These are phyloP conservation scores for Drosera capensis DNA, from an alignment of 148 eudicot genomes.

Conservation along the genomic window DNA sequence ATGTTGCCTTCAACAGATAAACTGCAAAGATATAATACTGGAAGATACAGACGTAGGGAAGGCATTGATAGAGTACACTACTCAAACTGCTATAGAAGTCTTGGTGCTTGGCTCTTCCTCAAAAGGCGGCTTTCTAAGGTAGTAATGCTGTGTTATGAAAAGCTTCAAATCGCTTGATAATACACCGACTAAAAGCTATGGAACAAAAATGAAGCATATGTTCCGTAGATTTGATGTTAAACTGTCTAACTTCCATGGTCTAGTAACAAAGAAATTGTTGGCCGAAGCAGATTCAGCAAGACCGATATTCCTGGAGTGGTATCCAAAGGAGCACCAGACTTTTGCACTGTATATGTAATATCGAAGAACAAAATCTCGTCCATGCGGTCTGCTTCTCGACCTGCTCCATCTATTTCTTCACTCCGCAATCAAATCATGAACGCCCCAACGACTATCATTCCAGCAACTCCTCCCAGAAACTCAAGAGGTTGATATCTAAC, in stretches of 20 bases:
- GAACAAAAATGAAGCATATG: neutral
- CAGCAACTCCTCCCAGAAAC: slow-evolving; percentile 7
- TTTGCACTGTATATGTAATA: slow-evolving; percentile 56
- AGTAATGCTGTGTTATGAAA: neutral
- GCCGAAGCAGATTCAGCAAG: slow-evolving; percentile 29
- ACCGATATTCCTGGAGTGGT: slow-evolving; percentile 46
- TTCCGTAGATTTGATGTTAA: neutral
- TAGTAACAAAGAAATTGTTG: neutral
- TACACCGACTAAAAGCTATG: neutral
- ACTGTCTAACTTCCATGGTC: neutral
- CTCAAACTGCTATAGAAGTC: slow-evolving; percentile 48
- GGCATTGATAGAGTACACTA: slow-evolving; percentile 47
- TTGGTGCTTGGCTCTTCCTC: slow-evolving; percentile 58
- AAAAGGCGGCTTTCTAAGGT: slow-evolving; percentile 48
- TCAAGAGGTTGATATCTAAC: neutral
- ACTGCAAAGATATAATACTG: slow-evolving; percentile 47
- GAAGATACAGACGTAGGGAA: slow-evolving; percentile 61
- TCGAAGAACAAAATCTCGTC: slow-evolving; percentile 56
- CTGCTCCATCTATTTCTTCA: slow-evolving; percentile 33
- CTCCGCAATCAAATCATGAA: slow-evolving; percentile 35
- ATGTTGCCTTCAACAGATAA: slow-evolving; percentile 25
- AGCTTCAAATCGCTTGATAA: neutral
- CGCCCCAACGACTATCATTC: slow-evolving; percentile 10
- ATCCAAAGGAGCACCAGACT: slow-evolving; percentile 53
- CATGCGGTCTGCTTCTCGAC: slow-evolving; percentile 39